phyloP scores from a whole-genome alignment of 2,329 filamentous ascomycete genomes.

The Dissoconium aciculare region DNA sequence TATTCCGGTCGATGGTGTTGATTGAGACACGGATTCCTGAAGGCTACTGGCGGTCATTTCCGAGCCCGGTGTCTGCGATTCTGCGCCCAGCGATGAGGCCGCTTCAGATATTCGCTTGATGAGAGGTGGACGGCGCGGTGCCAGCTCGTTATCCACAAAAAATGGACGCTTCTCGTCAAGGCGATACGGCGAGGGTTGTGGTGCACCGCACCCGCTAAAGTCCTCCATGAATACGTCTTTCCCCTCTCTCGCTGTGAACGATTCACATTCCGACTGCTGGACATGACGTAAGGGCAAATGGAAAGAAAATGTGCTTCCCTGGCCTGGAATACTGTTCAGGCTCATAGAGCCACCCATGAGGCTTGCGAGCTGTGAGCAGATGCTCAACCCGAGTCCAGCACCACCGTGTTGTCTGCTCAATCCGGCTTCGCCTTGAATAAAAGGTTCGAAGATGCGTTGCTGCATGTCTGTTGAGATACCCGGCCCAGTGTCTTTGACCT shows the following conservation, averaged over 20 bases:
- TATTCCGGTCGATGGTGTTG: background rate
- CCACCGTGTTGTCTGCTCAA: slow-evolving; percentile 86
- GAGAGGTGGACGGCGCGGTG: background rate
- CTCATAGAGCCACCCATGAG: slow-evolving; percentile 69
- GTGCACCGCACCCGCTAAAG: slow-evolving; percentile 12
- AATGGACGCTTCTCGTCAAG: background rate
- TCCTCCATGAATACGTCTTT: slow-evolving; percentile 37
- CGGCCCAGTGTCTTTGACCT: slow-evolving; percentile 75
- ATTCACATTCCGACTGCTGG: slow-evolving; percentile 44
- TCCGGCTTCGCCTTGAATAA: slow-evolving; percentile 78
- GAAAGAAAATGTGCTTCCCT: slow-evolving; percentile 71
- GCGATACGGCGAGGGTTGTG: background rate
- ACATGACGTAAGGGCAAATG: slow-evolving; percentile 66
- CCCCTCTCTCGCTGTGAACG: slow-evolving; percentile 20
- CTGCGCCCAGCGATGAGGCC: background rate
- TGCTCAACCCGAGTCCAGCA: slow-evolving; percentile 74
- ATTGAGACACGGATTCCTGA: background rate
- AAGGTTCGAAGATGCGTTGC: slow-evolving; percentile 77
- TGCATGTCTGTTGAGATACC: slow-evolving; percentile 69
- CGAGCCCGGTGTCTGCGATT: background rate
- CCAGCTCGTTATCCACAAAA: background rate
- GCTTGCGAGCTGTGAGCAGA: slow-evolving; percentile 70
- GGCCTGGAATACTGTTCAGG: slow-evolving; percentile 54
- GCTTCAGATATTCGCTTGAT: too few species aligned
- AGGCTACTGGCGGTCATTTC: background rate